Evolutionary conservation across 2,329 filamentous ascomycete genomes (phyloP), one percentile per base, ranked within the genome.

Genomic region (Claviceps africana): DNA sequence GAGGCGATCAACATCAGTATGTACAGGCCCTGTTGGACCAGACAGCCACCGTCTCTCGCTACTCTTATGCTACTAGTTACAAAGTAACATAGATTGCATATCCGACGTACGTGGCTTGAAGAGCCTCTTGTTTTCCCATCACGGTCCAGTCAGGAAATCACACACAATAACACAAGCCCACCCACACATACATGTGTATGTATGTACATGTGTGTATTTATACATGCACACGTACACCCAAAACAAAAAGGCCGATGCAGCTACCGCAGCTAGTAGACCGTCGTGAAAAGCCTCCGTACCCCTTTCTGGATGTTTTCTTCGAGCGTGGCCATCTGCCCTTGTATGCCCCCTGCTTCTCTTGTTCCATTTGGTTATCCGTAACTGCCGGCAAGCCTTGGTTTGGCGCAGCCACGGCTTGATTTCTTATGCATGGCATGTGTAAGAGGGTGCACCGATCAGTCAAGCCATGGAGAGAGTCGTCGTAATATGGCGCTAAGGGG

Each of bases 71-170:
- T 47, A 6, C 28, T 4, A 22, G 30, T 11, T n/a, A 37, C 9
- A 22, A 19, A 28, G 17, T n/a, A 11, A 19, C 11, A 40, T 28
- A 33, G 2, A 19, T 21, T 30, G 47, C 33, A n/a, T n/a, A 40
- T 40, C 10, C 47, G 31, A 48, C 48, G 48, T 50, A 44, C 48
- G 25, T 50, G 47, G 35, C 47, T 48, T n/a, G n/a, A 15, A 31
- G 22, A 48, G 17, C 31, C 22, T 25, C 22, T 40, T 48, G 21
- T 19, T 48, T 37, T 4, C 15, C 31, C 9, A 40, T 37, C 15
- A 22, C 35, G 11, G 6, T 15, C 33, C 21, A 2, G 5, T 11
- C 25, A 45, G 43, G 22, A 25, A 0, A 30, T 11, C 43, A 31
- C 43, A 46, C 25, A 46, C 19, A n/a, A 25, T 17, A 13, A 9